Evolutionary conservation across 177 flowering plant species (phyloP).

Genomic region (Vitis hybrid): DNA sequence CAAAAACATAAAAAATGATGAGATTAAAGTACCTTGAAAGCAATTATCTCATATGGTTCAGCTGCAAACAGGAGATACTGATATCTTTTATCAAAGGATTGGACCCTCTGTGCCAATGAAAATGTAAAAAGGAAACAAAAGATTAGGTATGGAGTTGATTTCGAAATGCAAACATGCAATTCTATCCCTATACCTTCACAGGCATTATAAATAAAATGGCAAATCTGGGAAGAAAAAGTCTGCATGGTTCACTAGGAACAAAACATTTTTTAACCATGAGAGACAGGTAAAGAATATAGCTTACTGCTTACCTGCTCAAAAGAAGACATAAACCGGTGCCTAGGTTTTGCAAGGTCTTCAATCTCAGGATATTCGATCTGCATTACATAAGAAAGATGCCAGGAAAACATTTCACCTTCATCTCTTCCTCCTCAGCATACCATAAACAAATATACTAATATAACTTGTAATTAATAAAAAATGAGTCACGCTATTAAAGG

Average conservation of each 20-base stretch:
- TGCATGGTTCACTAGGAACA: no score
- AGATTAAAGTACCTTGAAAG: conserved; percentile 67
- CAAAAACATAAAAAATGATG: neutral
- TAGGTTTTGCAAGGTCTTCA: conserved; percentile 83
- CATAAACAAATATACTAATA: neutral
- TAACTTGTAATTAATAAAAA: neutral
- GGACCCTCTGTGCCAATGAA: conserved; percentile 53
- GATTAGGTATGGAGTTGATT: neutral
- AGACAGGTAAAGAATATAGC: neutral
- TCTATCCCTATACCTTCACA: neutral
- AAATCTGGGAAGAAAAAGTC: no score
- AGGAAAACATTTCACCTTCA: neutral
- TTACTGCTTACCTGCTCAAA: conserved; percentile 85
- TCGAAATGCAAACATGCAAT: neutral
- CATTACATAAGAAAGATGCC: conserved; percentile 9
- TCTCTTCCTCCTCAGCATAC: neutral
- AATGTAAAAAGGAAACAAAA: neutral
- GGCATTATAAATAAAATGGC: neutral
- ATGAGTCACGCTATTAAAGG: neutral
- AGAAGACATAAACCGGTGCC: conserved; percentile 98
- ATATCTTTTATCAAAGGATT: conserved; percentile 78
- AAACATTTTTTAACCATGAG: no score
- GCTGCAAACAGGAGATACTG: conserved; percentile 95
- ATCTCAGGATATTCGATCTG: conserved; percentile 99
- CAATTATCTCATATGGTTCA: conserved; percentile 96